Evolutionary conservation across 169 alveolate species (phyloP), one percentile per base, ranked within the genome.

Genomic region (Amoebophrya sp.): DNA sequence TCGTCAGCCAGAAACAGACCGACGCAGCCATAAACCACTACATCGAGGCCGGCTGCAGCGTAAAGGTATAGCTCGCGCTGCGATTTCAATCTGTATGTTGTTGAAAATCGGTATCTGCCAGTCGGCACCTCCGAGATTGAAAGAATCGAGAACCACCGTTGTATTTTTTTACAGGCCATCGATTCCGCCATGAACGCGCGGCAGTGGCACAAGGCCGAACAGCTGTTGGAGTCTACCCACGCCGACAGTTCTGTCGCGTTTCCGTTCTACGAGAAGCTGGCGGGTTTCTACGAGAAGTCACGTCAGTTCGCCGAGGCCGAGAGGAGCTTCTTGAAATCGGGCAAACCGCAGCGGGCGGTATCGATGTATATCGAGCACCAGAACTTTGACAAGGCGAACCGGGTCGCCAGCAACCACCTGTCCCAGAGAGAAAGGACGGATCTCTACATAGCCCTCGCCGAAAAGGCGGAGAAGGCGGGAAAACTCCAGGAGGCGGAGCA

Each of bases 201-300:
- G 92, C 96, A 96, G 91, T 97, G 99, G 99, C 95, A 95, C 92
- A 96, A 95, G 92, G 98, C 99, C 0, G 96, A 96, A 34, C 95
- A 96, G 93, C 93, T 96, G 67, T 94, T 97, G 38, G 94, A 93
- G 34, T 23, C 38, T 1, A 58, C 78, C 2, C 78, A 58, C 34
- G 78, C 29, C 10, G 78, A 58, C 38, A 16, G 29, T 4, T 13
- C 34, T 58, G 78, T 58, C 29, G 4, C 29, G 7, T n/a, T 58
- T 2, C 78, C 78, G 4, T 58, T 58, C 78, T 58, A 58, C 78
- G 78, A 58, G 78, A 58, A 58, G 23, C 78, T 58, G 34, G 78
- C 78, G 29, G 34, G 39, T 13, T 58, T 58, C 78, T 58, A 58
- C 34, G 78, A 58, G 34, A 58, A 58, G 13, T 42, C 48, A 15